Base-by-base conservation (phyloP, 352 stramenopile species). In the Lagenidium giganteum region DNA sequence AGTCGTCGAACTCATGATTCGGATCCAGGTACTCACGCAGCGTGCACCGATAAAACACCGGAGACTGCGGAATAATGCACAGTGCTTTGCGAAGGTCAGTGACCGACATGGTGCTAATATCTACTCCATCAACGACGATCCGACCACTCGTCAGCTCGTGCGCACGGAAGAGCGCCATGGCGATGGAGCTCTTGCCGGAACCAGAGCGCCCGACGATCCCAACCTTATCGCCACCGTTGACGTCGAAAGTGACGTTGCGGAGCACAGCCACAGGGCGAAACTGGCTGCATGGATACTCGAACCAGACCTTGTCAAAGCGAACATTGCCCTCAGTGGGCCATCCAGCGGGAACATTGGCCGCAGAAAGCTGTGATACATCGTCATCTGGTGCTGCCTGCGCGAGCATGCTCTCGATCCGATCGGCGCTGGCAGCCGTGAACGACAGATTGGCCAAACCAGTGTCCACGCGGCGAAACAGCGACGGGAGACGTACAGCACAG, bases 11-110 rank as follows among this genome's bases (percentile, higher is more conserved):
- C 41, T 61, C 44, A 25, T 57, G 42, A n/a, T n/a, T n/a, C n/a
- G n/a, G n/a, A 2, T 47, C 25, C 11, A 65, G 41, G 28, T 47
- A 46, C 4, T 41, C 49, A 21, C 51, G 33, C 3, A 57, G 24
- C 12, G 33, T 90, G n/a, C n/a, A n/a, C 24, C 78, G 87, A 62
- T 97, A 97, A 8, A 97, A 51, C 12, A 97, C 83, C 7, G 93
- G 90, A 21, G 96, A 55, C 43, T 83, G 70, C 18, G 69, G 66
- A 30, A 80, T 80, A 53, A 83, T 79, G 1, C 67, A 73, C 42
- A 83, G 42, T 1, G 16, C 29, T 8, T 43, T 61, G 2, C 51
- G 18, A 17, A 61, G 36, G 5, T 23, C 57, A 11, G 43, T 35
- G 3, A 83, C 33, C 3, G 52, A 47, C 1, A 78, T 6, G 2